These are phyloP conservation scores for Kodamaea fungicola DNA, from an alignment of 1,139 yeast genomes.

Conservation along the genomic window DNA sequence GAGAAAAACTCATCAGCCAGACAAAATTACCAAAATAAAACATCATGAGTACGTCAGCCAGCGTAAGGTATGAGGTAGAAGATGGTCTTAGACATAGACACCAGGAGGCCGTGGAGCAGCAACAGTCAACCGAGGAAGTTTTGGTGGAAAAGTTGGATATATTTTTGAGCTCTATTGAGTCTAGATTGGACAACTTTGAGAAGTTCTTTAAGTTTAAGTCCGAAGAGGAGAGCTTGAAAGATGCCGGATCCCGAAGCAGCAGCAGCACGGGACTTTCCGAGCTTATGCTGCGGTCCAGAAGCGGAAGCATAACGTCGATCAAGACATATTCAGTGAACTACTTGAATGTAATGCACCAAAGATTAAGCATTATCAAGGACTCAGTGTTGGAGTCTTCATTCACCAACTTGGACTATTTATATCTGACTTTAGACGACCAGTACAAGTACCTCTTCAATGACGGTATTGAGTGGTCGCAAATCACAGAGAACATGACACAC, in stretches of 20 bases:
- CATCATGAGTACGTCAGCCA: not conserved
- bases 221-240: conserved; percentile 12
- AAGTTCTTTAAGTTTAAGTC: conserved; percentile 40
- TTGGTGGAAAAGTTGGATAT: conserved; percentile 50
- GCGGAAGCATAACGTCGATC: conserved; percentile 30
- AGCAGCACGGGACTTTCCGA: conserved; percentile 3
- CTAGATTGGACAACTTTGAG: conserved; percentile 50
- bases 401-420: conserved; percentile 46
- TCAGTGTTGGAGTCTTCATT: conserved; percentile 41
- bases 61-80: not conserved
- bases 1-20: too few species aligned
- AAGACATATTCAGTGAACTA: conserved; percentile 31
- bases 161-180: conserved; percentile 53
- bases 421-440: conserved; percentile 52
- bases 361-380: conserved; percentile 39
- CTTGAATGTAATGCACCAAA: conserved; percentile 39
- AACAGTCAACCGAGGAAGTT: conserved; percentile 40
- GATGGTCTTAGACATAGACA: not conserved
- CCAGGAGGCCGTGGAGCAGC: not conserved
- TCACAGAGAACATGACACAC: conserved; percentile 9
- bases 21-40: not conserved
- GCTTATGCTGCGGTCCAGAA: conserved; percentile 15
- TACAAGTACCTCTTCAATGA: conserved; percentile 42
- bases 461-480: conserved; percentile 2
- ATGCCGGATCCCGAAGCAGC: conserved; percentile 2